Percentiles rank a stretch among this genome's conserved stretches.
phyloP scores from a whole-genome alignment of 176 grass and related monocot genomes.

The Musa beccarii region DNA sequence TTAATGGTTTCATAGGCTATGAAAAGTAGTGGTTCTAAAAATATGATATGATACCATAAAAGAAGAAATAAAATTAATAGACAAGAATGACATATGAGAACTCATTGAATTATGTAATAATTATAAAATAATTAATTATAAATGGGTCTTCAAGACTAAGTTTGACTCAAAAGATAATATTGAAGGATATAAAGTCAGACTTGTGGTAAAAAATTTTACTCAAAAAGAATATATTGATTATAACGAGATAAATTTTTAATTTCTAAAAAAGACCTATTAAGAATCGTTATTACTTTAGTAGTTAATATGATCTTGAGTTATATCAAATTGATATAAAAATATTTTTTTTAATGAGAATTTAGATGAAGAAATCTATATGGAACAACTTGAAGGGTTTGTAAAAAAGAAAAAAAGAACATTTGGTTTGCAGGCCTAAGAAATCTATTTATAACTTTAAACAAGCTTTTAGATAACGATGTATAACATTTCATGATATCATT shows the following conservation, averaged over 20 bases:
- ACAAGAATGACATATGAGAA: conserved; percentile 9
- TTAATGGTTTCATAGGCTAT: neutral
- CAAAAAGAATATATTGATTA: neutral
- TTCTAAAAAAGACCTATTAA: neutral
- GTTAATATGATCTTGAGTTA: conserved; percentile 17
- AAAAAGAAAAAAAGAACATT: conserved; percentile 12
- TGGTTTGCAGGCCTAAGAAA: neutral
- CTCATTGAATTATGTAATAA: neutral
- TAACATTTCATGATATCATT: conserved; percentile 18
- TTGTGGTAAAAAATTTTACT: neutral
- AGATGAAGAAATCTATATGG: conserved; percentile 20
- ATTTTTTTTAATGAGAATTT: conserved; percentile 19
- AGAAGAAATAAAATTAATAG: conserved; percentile 10
- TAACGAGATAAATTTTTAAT: neutral
- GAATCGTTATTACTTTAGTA: conserved; percentile 11
- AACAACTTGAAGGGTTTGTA: neutral
- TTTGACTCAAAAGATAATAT: conserved; percentile 1
- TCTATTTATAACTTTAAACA: conserved; percentile 29
- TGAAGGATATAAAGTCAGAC: conserved; percentile 1
- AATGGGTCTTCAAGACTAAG: conserved; percentile 7
- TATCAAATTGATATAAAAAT: conserved; percentile 28
- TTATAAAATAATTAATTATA: neutral
- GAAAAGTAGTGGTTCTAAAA: neutral
- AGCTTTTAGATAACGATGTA: conserved; percentile 12
- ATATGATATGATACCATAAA: conserved; percentile 7